Base-by-base conservation (phyloP, 2,329 filamentous ascomycete species). In the Annulohypoxylon truncatum region DNA sequence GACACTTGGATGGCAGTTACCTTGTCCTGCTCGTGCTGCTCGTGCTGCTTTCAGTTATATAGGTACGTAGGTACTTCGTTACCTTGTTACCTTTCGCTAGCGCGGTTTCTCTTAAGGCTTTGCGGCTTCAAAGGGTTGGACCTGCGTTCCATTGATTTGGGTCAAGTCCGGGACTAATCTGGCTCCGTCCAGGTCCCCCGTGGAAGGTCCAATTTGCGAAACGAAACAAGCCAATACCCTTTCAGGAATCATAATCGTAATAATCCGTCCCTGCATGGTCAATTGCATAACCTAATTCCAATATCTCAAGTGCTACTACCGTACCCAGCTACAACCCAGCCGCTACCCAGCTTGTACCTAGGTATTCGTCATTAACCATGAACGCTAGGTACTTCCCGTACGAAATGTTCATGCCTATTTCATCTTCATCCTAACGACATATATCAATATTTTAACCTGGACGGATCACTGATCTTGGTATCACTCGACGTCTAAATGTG, bases 121-220 rank as follows among this genome's bases (percentile, higher is more conserved):
- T 48, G 44, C 22, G 44, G 44, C 44, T 48, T 48, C 42, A 24
- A 46, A 26, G 42, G 22, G 68, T 29, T 29, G 40, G 65, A 63
- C 61, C 62, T 61, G 58, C 52, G 65, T 69, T 66, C 70, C 70
- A 69, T 66, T 64, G 65, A 69, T 69, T 67, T 72, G 70, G 70
- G 67, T 69, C 68, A 61, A 61, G 58, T 62, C 66, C 47, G 54
- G 67, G 53, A 61, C 61, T 53, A 55, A 66, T 65, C 67, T 62
- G 53, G 52, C 42, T 54, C 42, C 52, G 47, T 47, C 62, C 47
- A 61, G 54, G 55, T 33, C 47, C 60, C 50, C 38, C 38, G 38
- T 42, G 38, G 38, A 42, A 42, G 15, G 38, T 42, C 38, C 38
- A 61, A 65, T 64, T 61, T 47, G 31, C 38, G 44, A 26, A 56